phyloP scores from a whole-genome alignment of 164 flowering plant species.

The Tetrastigma voinierianum region DNA sequence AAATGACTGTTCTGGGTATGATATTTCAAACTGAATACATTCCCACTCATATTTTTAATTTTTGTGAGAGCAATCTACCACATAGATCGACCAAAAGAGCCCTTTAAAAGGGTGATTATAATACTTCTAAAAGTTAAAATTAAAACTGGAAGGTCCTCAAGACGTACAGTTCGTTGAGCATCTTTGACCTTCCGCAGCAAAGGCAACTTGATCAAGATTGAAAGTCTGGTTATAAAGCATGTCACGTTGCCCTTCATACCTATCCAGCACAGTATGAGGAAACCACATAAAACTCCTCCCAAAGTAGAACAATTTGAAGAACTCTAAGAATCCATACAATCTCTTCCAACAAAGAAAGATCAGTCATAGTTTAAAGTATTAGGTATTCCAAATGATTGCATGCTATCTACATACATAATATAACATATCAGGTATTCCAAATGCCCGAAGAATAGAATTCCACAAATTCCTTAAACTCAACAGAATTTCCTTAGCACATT shows the following conservation, averaged over 20 bases:
- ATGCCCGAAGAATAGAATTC: too few relatives aligned
- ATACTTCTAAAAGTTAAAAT: not conserved
- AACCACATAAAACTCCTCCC: not conserved
- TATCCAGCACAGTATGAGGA: too few relatives aligned
- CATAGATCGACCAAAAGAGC: not conserved
- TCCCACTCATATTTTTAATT: not conserved
- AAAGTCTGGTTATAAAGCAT: conserved; percentile 98
- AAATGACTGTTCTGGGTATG: too few relatives aligned
- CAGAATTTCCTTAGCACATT: too few relatives aligned
- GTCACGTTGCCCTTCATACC: conserved; percentile 97
- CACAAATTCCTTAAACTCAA: too few relatives aligned
- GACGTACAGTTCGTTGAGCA: conserved; percentile 93
- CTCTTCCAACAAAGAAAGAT: not conserved
- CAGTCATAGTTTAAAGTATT: not conserved
- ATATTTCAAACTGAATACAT: too few relatives aligned
- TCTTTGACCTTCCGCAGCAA: conserved; percentile 98
- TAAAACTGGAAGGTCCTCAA: not conserved
- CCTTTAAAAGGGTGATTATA: not conserved
- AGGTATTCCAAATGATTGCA: not conserved
- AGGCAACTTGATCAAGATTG: conserved; percentile 94
- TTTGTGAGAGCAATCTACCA: not conserved
- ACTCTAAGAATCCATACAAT: not conserved
- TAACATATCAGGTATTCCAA: too few relatives aligned
- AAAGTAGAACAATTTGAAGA: not conserved
- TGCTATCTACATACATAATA: not conserved